Evolutionary conservation across 306 rosid genomes (phyloP).

Genomic region (Ormosia emarginata): DNA sequence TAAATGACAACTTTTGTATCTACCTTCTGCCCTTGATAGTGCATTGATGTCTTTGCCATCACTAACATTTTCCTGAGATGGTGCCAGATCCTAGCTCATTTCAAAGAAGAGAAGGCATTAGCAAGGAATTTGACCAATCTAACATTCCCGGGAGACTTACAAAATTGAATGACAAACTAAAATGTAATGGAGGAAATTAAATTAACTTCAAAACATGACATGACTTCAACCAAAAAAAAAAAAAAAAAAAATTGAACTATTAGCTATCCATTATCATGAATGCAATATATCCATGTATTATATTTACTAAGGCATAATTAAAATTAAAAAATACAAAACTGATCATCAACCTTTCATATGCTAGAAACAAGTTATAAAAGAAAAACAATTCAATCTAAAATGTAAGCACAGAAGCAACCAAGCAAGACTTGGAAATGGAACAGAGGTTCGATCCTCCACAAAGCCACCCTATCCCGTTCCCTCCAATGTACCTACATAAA

Average conservation of each 20-base stretch:
- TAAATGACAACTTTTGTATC: conserved; percentile 51
- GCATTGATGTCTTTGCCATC: conserved; percentile 25
- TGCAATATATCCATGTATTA: background rate
- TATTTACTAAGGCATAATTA: background rate
- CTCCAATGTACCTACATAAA: background rate
- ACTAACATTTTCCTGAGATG: conserved; percentile 23
- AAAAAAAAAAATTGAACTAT: background rate
- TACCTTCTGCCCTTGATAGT: conserved; percentile 47
- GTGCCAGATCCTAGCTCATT: conserved; percentile 43
- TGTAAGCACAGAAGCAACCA: background rate
- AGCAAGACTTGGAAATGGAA: background rate
- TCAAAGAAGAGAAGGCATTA: conserved; percentile 23
- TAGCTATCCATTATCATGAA: background rate
- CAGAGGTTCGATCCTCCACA: background rate
- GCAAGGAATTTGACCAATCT: conserved; percentile 12
- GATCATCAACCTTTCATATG: background rate
- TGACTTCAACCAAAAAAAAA: background rate
- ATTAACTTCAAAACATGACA: background rate
- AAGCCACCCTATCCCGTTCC: background rate
- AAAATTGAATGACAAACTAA: background rate
- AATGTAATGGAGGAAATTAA: background rate
- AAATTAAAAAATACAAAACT: background rate
- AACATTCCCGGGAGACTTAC: background rate
- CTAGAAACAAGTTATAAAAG: background rate
- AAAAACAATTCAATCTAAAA: background rate